Base-by-base conservation (phyloP, 345 rosid genomes). In the Theobroma cacao region DNA sequence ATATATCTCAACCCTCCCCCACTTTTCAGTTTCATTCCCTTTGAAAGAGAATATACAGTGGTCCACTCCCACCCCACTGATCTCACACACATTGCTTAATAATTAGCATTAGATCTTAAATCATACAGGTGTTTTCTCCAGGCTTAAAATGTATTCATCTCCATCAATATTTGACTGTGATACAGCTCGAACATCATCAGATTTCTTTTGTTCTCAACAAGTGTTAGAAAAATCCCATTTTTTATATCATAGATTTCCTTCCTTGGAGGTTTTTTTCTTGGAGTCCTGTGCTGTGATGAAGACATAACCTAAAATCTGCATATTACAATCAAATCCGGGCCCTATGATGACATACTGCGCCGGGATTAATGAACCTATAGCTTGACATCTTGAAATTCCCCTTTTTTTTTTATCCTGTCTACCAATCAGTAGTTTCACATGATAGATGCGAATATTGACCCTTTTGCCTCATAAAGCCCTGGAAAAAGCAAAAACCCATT, bases 1-100 rank as follows among this genome's bases (percentile, higher is more conserved):
- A n/a, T n/a, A n/a, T n/a, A 47, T 17, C 26, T 71, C 4, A 31
- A 38, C 60, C 45, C 31, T 5, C 63, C 38, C 3, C 10, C 60
- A 33, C 78, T 61, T 56, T 79, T 4, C 74, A 67, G 24, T 80
- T 74, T 70, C 72, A 71, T 77, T 24, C 64, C 62, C 72, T 77
- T 81, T 79, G 36, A 3, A 60, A 33, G 69, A 67, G 69, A 79
- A 75, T 76, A 31, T 50, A 60, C 60, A 59, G 66, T 70, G 83
- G 86, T 75, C 85, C 84, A 56, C 43, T 9, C 11, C 48, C 47
- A 22, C 1, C 11, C 48, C 47, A 22, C 1, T 41, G 12, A 7
- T 38, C 17, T 41, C 28, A 56, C 40, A 36, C n/a, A 24, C 41
- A 56, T 72, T 17, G 13, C 64, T 53, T 72, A 22, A 31, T 15